These are phyloP conservation scores for Dicorynia guianensis DNA, from an alignment of 306 rosid species.

Conservation along the genomic window DNA sequence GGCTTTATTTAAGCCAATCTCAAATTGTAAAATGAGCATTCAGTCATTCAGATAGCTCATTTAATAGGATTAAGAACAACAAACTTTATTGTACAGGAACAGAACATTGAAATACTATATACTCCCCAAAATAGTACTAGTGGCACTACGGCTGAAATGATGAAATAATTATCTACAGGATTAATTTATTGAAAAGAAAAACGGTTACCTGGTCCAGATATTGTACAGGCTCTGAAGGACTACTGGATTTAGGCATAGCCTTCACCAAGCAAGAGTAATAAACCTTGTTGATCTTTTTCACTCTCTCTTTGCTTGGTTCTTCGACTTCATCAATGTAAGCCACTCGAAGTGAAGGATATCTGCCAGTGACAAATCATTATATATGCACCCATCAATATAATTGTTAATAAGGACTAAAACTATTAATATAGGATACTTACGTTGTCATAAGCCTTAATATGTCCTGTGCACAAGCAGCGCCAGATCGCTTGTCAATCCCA, in stretches of 20 bases:
- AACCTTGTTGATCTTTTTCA: slow-evolving; percentile 78
- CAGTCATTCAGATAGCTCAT: not conserved
- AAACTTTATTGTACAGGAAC: not conserved
- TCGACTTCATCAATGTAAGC: slow-evolving; percentile 97
- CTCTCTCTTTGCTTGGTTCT: slow-evolving; percentile 84
- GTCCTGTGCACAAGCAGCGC: slow-evolving; percentile 87
- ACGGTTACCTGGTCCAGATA: slow-evolving; percentile 82
- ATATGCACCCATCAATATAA: slow-evolving; percentile 20
- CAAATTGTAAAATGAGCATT: not conserved
- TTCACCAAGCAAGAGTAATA: slow-evolving; percentile 92
- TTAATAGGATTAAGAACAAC: not conserved
- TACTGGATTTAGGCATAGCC: slow-evolving; percentile 90
- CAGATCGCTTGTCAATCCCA: slow-evolving; percentile 92
- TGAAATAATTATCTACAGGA: slow-evolving; percentile 7
- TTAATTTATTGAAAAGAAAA: slow-evolving; percentile 21
- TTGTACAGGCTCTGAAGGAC: slow-evolving; percentile 77
- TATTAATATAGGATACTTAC: slow-evolving; percentile 50
- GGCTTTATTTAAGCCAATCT: not conserved
- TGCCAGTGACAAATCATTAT: slow-evolving; percentile 51
- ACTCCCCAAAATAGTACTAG: not conserved
- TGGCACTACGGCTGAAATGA: slow-evolving; percentile 1
- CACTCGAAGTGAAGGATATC: slow-evolving; percentile 95
- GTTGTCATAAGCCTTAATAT: slow-evolving; percentile 88
- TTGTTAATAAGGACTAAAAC: not conserved
- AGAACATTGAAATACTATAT: not conserved